Conservation (phyloP, 371 early-diverging fungal species). For the Smittium culicis region DNA sequence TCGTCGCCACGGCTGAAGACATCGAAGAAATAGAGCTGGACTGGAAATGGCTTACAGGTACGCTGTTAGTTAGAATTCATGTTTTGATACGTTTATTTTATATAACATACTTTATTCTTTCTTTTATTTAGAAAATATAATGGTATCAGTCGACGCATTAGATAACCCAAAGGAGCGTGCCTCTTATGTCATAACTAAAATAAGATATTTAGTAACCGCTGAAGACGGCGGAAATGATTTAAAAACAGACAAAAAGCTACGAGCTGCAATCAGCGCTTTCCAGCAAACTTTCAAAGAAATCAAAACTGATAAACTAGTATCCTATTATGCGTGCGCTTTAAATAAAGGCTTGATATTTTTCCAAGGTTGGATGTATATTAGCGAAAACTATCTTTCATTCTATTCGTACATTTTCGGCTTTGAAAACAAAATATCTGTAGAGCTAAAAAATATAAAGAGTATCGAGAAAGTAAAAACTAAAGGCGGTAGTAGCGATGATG, state of each 20-base stretch:
- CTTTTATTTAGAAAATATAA: constrained; percentile 42
- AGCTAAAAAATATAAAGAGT: constrained; percentile 78
- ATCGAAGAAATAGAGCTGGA: constrained; percentile 64
- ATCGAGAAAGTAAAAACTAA: constrained; percentile 75
- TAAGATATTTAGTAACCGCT: constrained; percentile 70
- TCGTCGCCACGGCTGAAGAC: constrained; percentile 62
- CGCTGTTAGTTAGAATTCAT: constrained; percentile 24
- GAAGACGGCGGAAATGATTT: constrained; percentile 40
- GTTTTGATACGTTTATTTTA: not conserved
- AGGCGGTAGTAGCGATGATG: constrained; percentile 75
- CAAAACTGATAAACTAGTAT: constrained; percentile 72
- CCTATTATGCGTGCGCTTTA: constrained; percentile 86
- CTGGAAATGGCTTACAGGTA: constrained; percentile 72
- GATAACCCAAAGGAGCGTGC: constrained; percentile 65
- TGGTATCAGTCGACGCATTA: constrained; percentile 49
- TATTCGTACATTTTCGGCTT: constrained; percentile 86
- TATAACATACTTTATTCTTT: not conserved
- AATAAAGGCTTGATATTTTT: constrained; percentile 63
- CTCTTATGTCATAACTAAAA: constrained; percentile 73
- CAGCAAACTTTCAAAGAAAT: constrained; percentile 75
- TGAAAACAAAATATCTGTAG: constrained; percentile 79
- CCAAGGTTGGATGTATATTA: constrained; percentile 96
- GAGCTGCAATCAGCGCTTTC: constrained; percentile 80
- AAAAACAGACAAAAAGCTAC: constrained; percentile 31
- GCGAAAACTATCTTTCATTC: constrained; percentile 80